Base-by-base conservation (phyloP, 441 rosid species). In the Omphalea diandra region DNA sequence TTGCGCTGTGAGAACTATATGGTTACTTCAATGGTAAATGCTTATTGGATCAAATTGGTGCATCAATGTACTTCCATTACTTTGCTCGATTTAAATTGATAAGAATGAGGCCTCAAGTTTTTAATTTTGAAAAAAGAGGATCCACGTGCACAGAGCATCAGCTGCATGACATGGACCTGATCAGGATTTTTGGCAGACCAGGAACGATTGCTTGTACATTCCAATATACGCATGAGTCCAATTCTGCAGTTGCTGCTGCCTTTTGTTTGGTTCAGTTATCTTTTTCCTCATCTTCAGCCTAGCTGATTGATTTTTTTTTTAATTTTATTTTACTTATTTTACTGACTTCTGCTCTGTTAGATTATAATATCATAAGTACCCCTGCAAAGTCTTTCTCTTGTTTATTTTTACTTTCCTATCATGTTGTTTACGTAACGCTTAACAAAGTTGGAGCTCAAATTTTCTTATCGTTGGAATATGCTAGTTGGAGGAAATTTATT, bases 221-320 rank as follows among this genome's bases (percentile, higher is more conserved):
- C 87, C 61, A 86, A 84, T 70, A 74, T 90, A 76, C 94, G 93
- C 71, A 98, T 95, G 78, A 94, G 99, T 92, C n/a, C n/a, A n/a
- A n/a, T n/a, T n/a, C n/a, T n/a, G n/a, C n/a, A n/a, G n/a, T n/a
- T n/a, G n/a, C n/a, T n/a, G n/a, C n/a, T n/a, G n/a, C n/a, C n/a
- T n/a, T n/a, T n/a, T n/a, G n/a, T 26, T 29, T 36, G 24, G 10
- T 15, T 38, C 7, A 3, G 11, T 31, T n/a, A 22, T 20, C n/a
- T n/a, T n/a, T n/a, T n/a, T n/a, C n/a, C n/a, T n/a, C n/a, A n/a
- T n/a, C n/a, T n/a, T n/a, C n/a, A n/a, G 5, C 2, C 27, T 33
- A 15, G 24, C 15, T 17, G 41, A 4, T 64, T n/a, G 38, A 27
- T 63, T 22, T 62, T 62, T 62, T 10, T 36, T 47, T 7, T 63